These are phyloP conservation scores for Debaryomyces robertsiae DNA, from an alignment of 1,139 yeast genomes.

Conservation along the genomic window DNA sequence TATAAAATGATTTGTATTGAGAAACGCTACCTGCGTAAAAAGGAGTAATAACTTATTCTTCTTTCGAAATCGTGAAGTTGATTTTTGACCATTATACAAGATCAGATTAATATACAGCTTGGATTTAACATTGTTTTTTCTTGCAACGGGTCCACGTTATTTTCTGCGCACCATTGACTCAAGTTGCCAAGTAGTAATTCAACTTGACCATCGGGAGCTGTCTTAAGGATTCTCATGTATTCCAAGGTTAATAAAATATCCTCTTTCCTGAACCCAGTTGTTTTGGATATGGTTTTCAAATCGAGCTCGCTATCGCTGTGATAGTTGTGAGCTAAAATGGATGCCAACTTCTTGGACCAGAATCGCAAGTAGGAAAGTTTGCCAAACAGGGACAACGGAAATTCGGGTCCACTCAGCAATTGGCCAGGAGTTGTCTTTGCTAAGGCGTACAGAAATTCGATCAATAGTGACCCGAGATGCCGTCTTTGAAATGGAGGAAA, in stretches of 20 bases:
- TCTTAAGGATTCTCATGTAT: constrained; percentile 54
- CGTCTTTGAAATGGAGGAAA: constrained; percentile 90
- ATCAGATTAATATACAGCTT: constrained; percentile 29
- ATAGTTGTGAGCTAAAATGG: constrained; percentile 17
- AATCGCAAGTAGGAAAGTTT: constrained; percentile 68
- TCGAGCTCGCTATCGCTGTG: constrained; percentile 32
- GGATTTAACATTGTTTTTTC: constrained; percentile 30
- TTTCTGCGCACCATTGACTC: constrained; percentile 31
- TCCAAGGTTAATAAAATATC: constrained; percentile 70
- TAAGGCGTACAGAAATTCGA: constrained; percentile 79
- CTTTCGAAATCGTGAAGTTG: too few species aligned
- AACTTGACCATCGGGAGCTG: constrained; percentile 17
- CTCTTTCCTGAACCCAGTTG: constrained; percentile 70
- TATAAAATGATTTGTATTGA: too few species aligned
- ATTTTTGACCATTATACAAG: background rate
- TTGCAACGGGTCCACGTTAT: constrained; percentile 27
- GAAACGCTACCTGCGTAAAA: too few species aligned
- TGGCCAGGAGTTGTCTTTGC: constrained; percentile 55
- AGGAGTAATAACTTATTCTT: too few species aligned
- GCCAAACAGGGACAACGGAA: constrained; percentile 86
- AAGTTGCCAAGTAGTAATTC: constrained; percentile 27
- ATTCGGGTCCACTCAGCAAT: constrained; percentile 81
- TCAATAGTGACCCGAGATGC: constrained; percentile 74
- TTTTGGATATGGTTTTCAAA: constrained; percentile 53
- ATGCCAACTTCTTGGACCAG: constrained; percentile 61